Percentiles rank a stretch among this genome's conserved stretches.
These are phyloP conservation scores for Ensete glaucum DNA, from an alignment of 176 grass and related monocot species.

Conservation along the genomic window DNA sequence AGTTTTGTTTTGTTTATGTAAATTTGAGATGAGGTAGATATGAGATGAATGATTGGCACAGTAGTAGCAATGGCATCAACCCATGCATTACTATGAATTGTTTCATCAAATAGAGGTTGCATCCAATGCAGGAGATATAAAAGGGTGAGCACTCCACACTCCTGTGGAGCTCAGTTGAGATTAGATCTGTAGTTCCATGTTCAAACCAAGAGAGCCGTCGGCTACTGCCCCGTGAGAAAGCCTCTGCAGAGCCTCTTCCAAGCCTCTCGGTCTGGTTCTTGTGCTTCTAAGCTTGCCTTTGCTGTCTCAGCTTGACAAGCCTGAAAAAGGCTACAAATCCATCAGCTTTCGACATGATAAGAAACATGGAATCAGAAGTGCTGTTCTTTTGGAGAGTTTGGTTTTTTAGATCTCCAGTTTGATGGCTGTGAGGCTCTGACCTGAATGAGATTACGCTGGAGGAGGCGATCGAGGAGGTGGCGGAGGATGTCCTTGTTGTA, in stretches of 20 bases:
- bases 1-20: too few relatives aligned
- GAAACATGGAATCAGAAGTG: background rate
- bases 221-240: constrained; percentile 24
- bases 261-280: constrained; percentile 28
- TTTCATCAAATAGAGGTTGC: too few relatives aligned
- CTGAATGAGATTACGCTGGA: constrained; percentile 12
- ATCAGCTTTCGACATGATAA: background rate
- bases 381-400: background rate
- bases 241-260: constrained; percentile 46
- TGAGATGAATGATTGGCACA: too few relatives aligned
- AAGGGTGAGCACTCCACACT: too few relatives aligned
- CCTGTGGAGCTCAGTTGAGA: too few relatives aligned
- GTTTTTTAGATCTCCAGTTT: background rate
- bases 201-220: background rate
- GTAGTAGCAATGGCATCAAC: too few relatives aligned
- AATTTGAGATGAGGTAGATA: too few relatives aligned
- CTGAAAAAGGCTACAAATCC: background rate
- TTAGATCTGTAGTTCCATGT: background rate
- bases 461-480: constrained; percentile 46
- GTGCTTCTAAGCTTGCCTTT: constrained; percentile 15
- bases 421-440: background rate
- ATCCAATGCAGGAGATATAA: too few relatives aligned
- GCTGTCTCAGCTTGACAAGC: constrained; percentile 24
- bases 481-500: constrained; percentile 45
- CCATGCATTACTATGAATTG: too few relatives aligned